Evolutionary conservation across 2,329 filamentous ascomycete species (phyloP).

Genomic region (Chalaropsis thielavioides): DNA sequence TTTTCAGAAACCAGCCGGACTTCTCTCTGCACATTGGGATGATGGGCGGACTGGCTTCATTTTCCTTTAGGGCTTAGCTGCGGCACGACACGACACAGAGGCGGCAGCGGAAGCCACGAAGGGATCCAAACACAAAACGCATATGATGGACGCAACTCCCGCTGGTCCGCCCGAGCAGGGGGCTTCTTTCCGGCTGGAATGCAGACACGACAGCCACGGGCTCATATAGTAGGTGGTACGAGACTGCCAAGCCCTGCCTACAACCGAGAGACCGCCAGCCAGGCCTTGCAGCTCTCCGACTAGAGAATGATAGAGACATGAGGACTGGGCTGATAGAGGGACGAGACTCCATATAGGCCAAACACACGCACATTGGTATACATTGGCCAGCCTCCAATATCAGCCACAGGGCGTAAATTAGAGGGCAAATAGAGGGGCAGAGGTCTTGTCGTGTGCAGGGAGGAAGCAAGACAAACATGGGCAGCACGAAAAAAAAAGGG

Average conservation of each 20-base stretch:
- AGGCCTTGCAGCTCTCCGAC: neutral
- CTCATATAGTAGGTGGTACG: neutral
- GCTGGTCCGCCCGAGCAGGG: neutral
- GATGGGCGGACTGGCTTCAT: neutral
- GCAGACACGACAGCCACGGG: neutral
- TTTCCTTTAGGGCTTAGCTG: neutral
- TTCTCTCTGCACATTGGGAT: neutral
- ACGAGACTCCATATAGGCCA: neutral
- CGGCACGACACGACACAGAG: too few species aligned
- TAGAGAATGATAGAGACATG: neutral
- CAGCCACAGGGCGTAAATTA: neutral
- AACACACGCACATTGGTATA: too few species aligned
- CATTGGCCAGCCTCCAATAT: neutral
- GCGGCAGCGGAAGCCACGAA: neutral
- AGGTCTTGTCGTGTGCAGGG: neutral
- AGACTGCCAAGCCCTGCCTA: neutral
- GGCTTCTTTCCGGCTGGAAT: neutral
- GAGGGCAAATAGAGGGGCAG: neutral
- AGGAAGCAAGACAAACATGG: constrained; percentile 1
- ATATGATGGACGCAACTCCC: neutral
- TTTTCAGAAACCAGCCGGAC: neutral
- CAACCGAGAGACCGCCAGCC: neutral
- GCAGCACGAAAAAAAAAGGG: constrained; percentile 1
- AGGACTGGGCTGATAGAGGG: neutral
- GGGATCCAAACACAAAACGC: neutral